These are phyloP conservation scores for Coprinopsis cinerea DNA, from an alignment of 768 basidiomycete species.

Conservation along the genomic window DNA sequence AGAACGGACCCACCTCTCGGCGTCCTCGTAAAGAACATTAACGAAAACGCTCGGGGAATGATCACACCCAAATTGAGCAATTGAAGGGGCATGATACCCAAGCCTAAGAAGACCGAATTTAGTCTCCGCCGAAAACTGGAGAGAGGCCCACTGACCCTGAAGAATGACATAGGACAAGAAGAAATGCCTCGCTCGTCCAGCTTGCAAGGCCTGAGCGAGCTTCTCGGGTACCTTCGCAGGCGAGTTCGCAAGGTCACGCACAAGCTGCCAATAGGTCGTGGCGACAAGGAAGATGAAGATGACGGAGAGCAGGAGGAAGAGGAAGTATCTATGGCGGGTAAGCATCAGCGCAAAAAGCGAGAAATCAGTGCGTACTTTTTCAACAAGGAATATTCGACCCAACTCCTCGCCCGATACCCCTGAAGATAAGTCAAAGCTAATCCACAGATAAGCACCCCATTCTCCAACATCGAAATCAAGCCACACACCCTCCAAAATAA, in stretches of 20 bases:
- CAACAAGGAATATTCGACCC: conserved; percentile 89
- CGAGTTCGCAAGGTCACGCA: conserved; percentile 87
- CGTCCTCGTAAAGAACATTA: conserved; percentile 77
- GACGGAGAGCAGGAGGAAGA: conserved; percentile 88
- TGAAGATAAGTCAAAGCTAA: conserved; percentile 79
- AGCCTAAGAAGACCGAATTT: no score
- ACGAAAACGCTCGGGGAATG: conserved; percentile 69
- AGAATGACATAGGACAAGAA: conserved; percentile 81
- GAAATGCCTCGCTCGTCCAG: conserved; percentile 75
- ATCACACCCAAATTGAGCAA: conserved; percentile 88
- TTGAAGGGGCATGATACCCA: conserved; percentile 95
- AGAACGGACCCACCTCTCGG: conserved; percentile 63
- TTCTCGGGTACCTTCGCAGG: conserved; percentile 94
- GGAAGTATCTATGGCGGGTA: conserved; percentile 64
- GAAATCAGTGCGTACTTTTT: conserved; percentile 60
- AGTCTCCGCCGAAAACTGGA: neutral
- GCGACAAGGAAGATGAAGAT: conserved; percentile 93
- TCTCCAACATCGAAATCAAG: neutral
- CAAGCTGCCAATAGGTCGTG: conserved; percentile 86
- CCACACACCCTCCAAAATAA: conserved; percentile 73
- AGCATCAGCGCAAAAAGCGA: neutral
- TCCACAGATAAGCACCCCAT: neutral
- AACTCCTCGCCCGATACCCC: conserved; percentile 83
- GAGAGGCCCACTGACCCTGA: conserved; percentile 45
- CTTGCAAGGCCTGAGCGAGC: conserved; percentile 76